phyloP scores from a whole-genome alignment of 2,329 filamentous ascomycete species.

The Fusarium torulosum region DNA sequence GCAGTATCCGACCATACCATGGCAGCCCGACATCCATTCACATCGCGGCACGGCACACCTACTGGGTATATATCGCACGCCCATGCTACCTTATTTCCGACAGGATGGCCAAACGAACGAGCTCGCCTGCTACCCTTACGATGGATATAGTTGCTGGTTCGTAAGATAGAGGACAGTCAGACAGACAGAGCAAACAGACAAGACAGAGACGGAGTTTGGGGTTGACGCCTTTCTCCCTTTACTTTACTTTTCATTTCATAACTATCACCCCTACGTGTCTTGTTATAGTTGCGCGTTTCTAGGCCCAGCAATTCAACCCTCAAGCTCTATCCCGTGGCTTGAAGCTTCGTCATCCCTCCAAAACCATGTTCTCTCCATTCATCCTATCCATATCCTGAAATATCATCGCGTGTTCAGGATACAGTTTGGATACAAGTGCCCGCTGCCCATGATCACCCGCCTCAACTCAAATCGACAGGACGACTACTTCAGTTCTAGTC shows the following conservation, averaged over 20 bases:
- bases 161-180: conserved; percentile 25
- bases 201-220: conserved; percentile 8
- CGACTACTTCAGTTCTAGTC: conserved; percentile 32
- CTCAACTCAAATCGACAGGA: conserved; percentile 20
- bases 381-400: conserved; percentile 4
- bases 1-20: conserved; percentile 25
- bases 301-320: conserved; percentile 25
- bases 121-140: conserved; percentile 14
- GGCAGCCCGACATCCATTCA: conserved; percentile 24
- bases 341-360: conserved; percentile 35
- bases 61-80: conserved; percentile 26
- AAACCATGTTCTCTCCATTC: conserved; percentile 7
- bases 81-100: conserved; percentile 35
- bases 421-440: conserved; percentile 23
- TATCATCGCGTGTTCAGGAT: conserved; percentile 8
- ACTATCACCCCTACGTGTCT: conserved; percentile 1
- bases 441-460: conserved; percentile 16
- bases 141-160: conserved; percentile 15
- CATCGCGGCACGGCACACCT: conserved; percentile 22
- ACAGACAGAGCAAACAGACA: conserved; percentile 8
- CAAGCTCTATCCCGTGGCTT: conserved; percentile 38
- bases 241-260: conserved; percentile 9
- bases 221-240: background rate
- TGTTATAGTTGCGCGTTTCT: conserved; percentile 26
- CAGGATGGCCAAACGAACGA: conserved; percentile 32